Base-by-base conservation (phyloP, 75 land plant species). In the Pinus tabuliformis region DNA sequence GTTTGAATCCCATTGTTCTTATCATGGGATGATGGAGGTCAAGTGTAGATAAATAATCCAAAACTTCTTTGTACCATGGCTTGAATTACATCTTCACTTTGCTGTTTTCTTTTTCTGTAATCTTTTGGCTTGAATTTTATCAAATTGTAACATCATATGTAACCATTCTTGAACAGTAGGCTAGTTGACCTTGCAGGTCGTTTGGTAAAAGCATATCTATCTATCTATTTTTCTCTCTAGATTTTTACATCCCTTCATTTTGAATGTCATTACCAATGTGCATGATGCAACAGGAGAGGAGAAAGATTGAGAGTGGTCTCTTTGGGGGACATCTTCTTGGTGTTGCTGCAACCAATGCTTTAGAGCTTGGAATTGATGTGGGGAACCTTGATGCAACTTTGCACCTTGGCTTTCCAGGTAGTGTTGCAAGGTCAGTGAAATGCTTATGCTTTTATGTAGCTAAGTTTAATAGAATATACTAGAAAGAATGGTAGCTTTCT, bases 381-480 rank as follows among this genome's bases (percentile, higher is more conserved):
- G 99, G 99, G n/a, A 86, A 90, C 74, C 82, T 97, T 81, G 99
- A 97, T 90, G 99, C 81, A 30, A 97, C 99, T 36, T 79, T 97
- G 63, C 99, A 97, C 85, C 92, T 97, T 63, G 99, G 99, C 56
- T 97, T 97, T 83, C 99, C 98, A 78, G 99, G 99, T 28, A 91
- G 88, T 61, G 82, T 97, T 75, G 89, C 99, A 30, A 97, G 99
- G 99, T 97, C 49, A 30, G 45, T 21, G 33, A 56, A 30, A 11
- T 74, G 7, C 7, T 13, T 73, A 2, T 6, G 36, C 13, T 21
- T 66, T 63, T 60, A 30, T 16, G 39, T 26, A 58, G 17, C 59
- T 45, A 26, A 26, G 24, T 73, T 26, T 18, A 15, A 62, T 21
- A 64, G 20, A 71, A 71, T 37, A 71, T 71, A 24, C 22, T 49